Conservation (phyloP, 179 eudicot genomes). For the Patellifolia procumbens region DNA sequence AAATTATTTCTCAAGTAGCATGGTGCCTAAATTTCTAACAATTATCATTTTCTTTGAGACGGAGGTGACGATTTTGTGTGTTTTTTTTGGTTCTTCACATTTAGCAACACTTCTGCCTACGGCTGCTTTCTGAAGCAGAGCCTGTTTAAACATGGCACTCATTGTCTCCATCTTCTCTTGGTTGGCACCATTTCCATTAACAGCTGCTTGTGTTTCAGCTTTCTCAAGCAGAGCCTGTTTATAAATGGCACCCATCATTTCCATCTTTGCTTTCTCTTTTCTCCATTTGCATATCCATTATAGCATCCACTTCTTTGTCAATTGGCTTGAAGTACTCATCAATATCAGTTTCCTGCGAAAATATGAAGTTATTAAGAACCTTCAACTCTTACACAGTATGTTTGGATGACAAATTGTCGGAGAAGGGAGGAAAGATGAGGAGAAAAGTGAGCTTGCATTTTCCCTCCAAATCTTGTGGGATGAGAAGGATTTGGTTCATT, state of each 20-base stretch:
- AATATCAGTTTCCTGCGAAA: constrained; percentile 67
- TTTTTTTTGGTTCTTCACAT: constrained; percentile 28
- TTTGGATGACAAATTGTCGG: too few species aligned
- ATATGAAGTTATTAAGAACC: constrained; percentile 3
- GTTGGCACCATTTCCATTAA: constrained; percentile 28
- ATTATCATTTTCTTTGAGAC: constrained; percentile 13
- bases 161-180: constrained; percentile 53
- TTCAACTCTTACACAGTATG: background rate
- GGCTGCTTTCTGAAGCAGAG: constrained; percentile 58
- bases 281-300: constrained; percentile 73
- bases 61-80: constrained; percentile 4
- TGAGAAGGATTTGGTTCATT: too few species aligned
- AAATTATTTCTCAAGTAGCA: constrained; percentile 24
- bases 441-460: too few species aligned
- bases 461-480: too few species aligned
- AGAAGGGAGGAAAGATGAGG: too few species aligned
- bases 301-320: constrained; percentile 70
- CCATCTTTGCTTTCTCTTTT: constrained; percentile 60
- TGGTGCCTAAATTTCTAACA: background rate
- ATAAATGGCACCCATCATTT: constrained; percentile 70
- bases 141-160: constrained; percentile 62
- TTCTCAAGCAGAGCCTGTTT: constrained; percentile 67
- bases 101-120: constrained; percentile 51
- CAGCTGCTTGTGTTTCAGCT: constrained; percentile 53
- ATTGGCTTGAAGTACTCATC: constrained; percentile 77